Evolutionary conservation across 169 alveolate genomes (phyloP), one percentile per base, ranked within the genome.

Genomic region (Neospora caninum): DNA sequence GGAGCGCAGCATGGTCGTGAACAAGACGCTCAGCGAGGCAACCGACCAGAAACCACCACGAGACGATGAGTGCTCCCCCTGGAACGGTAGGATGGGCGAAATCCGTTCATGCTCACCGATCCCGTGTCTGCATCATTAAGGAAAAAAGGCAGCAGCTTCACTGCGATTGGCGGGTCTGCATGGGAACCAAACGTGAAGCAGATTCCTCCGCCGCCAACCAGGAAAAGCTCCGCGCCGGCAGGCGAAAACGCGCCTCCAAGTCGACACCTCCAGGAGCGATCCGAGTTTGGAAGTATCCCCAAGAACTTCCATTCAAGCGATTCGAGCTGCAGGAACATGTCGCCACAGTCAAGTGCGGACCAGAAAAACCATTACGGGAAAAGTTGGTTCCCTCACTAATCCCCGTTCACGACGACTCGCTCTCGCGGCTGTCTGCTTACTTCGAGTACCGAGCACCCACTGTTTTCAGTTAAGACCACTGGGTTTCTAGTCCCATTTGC

Each of bases 181-280:
- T 84, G 91, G 22, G 91, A 84, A 13, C 91, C 91, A 49, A 84
- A 84, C 16, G 91, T 84, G 78, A 84, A 84, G 78, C 91, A 84
- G 13, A 84, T 49, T n/a, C 78, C 91, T 0, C 91, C 91, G 91
- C 91, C 91, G 70, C 91, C 91, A 42, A 84, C 78, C 10, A 84
- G 78, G 64, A 42, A 82, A 20, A 82, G 89, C 31, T 78, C 45
- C 1, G 39, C 86, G 42, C 45, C 45, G 20, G 39, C 39, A 78
- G 39, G 86, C n/a, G 86, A 78, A 38, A 78, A n/a, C 22, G 89
- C 89, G 2, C 41, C 89, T 7, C 89, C 89, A 22, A 38, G 13
- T 18, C 89, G 89, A 36, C 89, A 82, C 7, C 89, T 22, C 89
- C 89, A 82, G 67, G 89, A 82, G 41, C 31, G 41, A 25, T 82